Base-by-base conservation (phyloP, 2,329 filamentous ascomycete genomes). In the Ophiocordyceps camponoti-saundersi region DNA sequence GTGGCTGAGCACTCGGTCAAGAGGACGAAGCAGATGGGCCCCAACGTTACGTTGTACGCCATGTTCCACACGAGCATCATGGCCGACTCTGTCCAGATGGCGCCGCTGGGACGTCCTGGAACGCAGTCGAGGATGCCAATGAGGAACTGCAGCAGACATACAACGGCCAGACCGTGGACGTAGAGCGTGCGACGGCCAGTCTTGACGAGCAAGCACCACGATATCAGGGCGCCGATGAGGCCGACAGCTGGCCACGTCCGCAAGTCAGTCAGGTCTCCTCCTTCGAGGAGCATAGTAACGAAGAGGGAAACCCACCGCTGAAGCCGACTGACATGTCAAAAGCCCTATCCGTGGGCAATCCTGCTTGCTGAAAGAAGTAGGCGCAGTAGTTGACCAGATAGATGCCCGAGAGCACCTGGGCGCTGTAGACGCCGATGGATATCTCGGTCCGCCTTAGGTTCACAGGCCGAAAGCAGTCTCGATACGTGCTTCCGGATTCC, bases 401-500 rank as follows among this genome's bases (percentile, higher is more conserved):
- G 26, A 61, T 59, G 7, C 68, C 62, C 18, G 60, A 58, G 1
- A 64, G 58, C 22, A 65, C 61, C 47, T 71, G 68, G 0, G 58
- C 61, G 8, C 62, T 53, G 45, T 66, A 66, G 6, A 61, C 69
- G 56, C 72, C 49, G 53, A 64, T 57, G 47, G 62, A 61, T n/a
- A 72, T 67, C 51, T 71, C 65, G 1, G 68, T 70, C 3, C 68
- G 62, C 7, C 67, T 61, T 1, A 64, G 59, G 48, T 74, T 66
- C 8, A 61, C 61, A 7, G 70, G 70, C 10, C 59, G 59, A 59
- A 75, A 74, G 48, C 67, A 71, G 50, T 74, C 69, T 5, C 55
- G 45, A 48, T 72, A 71, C 2, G 55, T 61, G 3, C 61, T 61
- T 0, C 67, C 68, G 0, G 55, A 51, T 4, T 57, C 58, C 40